These are phyloP conservation scores for Pichia sp. DNA, from an alignment of 1,139 yeast genomes.

Conservation along the genomic window DNA sequence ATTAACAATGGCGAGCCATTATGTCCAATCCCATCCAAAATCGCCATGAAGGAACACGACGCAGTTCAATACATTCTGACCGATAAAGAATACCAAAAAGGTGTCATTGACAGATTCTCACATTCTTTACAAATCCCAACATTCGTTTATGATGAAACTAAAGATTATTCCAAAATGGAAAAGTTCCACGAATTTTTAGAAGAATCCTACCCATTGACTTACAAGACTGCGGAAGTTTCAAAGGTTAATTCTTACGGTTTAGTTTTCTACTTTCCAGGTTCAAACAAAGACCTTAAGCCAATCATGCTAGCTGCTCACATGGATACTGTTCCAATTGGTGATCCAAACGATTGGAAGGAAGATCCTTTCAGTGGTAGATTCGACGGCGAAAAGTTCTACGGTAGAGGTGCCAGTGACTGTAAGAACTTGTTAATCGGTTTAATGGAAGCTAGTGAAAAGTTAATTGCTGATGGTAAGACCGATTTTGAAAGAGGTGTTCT, in stretches of 20 bases:
- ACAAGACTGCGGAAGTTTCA: constrained; percentile 36
- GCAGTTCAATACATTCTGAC: constrained; percentile 29
- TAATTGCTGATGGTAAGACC: constrained; percentile 44
- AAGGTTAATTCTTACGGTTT: constrained; percentile 46
- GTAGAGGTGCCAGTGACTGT: constrained; percentile 68
- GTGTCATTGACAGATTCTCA: constrained; percentile 43
- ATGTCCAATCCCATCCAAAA: constrained; percentile 27
- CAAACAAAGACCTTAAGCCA: constrained; percentile 54
- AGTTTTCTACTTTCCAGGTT: constrained; percentile 40
- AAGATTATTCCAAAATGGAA: constrained; percentile 39
- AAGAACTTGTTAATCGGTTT: constrained; percentile 57
- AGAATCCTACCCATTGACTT: constrained; percentile 43
- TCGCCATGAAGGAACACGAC: constrained; percentile 21
- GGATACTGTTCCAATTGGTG: constrained; percentile 78
- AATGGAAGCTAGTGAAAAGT: constrained; percentile 55
- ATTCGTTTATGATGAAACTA: constrained; percentile 50
- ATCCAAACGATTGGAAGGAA: constrained; percentile 60
- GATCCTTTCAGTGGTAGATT: constrained; percentile 70
- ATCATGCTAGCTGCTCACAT: constrained; percentile 72
- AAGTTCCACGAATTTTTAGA: constrained; percentile 44
- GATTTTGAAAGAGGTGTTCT: constrained; percentile 55
- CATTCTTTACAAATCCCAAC: constrained; percentile 65
- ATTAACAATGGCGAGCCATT: constrained; percentile 9
- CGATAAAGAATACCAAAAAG: constrained; percentile 40
- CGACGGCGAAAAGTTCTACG: constrained; percentile 60